Evolutionary conservation across 176 grass and related monocot genomes (phyloP).

Genomic region (Alloteropsis semialata): DNA sequence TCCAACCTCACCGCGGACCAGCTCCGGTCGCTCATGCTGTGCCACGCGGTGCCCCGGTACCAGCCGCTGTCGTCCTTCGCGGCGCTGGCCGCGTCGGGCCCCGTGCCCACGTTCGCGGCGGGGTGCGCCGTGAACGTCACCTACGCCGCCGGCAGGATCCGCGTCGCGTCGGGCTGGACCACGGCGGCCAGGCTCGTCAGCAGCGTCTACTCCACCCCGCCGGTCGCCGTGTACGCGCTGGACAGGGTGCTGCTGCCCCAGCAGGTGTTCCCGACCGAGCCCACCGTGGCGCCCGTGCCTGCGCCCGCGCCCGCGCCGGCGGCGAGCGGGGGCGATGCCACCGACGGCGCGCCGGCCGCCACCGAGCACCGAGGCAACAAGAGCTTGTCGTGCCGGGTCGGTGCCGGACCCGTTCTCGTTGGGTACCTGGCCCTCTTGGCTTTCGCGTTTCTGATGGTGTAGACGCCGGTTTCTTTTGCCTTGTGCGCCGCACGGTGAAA

Average conservation of each 20-base stretch:
- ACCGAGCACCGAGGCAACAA: neutral
- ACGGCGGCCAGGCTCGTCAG: constrained; percentile 32
- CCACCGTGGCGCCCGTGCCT: constrained; percentile 17
- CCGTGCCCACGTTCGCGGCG: constrained; percentile 24
- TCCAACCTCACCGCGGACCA: constrained; percentile 44
- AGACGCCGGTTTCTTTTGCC: neutral
- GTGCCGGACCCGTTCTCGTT: neutral
- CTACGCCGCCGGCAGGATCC: constrained; percentile 26
- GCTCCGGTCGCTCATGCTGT: constrained; percentile 47
- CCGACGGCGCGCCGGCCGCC: neutral
- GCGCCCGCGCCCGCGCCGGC: constrained; percentile 17
- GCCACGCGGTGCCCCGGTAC: constrained; percentile 43
- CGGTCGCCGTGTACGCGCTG: constrained; percentile 41
- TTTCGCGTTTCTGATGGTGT: neutral
- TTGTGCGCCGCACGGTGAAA: too few species aligned
- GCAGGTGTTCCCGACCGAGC: constrained; percentile 46
- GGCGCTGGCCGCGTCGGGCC: constrained; percentile 27
- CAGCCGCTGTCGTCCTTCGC: constrained; percentile 47
- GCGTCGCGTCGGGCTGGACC: constrained; percentile 28
- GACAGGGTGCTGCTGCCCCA: constrained; percentile 35
- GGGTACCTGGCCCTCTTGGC: neutral
- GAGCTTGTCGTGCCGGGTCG: constrained; percentile 9
- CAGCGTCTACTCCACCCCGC: constrained; percentile 44
- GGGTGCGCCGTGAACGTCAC: constrained; percentile 46
- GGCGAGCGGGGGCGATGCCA: neutral